Percentiles rank a stretch among this genome's conserved stretches.
Conservation (phyloP, 1,139 yeast genomes). For the Kodamaea derodonti region DNA sequence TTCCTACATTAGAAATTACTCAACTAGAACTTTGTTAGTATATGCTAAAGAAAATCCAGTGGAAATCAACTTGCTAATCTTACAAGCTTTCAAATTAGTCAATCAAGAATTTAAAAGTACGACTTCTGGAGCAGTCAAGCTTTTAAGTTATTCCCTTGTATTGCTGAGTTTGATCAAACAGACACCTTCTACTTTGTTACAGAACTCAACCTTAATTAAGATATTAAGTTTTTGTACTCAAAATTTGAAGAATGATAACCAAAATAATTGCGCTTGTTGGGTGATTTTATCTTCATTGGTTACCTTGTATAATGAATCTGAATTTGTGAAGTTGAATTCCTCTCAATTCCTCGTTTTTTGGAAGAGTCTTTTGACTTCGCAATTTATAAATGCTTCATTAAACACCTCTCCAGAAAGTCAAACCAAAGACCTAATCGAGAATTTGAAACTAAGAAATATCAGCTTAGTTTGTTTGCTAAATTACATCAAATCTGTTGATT, state of each 20-base stretch:
- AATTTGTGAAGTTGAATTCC: constrained; percentile 64
- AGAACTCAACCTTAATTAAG: constrained; percentile 40
- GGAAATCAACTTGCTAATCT: constrained; percentile 36
- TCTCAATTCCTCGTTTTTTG: constrained; percentile 75
- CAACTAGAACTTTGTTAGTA: constrained; percentile 29
- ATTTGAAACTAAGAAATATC: constrained; percentile 37
- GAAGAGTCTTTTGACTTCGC: constrained; percentile 72
- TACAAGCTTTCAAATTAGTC: constrained; percentile 30
- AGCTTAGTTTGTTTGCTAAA: constrained; percentile 42
- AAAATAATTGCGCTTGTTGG: constrained; percentile 50
- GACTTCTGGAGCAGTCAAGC: constrained; percentile 20
- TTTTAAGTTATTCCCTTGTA: constrained; percentile 34
- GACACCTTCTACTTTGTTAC: constrained; percentile 35
- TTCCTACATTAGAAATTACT: constrained; percentile 34
- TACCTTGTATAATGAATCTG: constrained; percentile 38
- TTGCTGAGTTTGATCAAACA: constrained; percentile 38
- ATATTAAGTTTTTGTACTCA: constrained; percentile 48
- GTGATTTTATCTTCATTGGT: constrained; percentile 71
- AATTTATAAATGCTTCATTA: constrained; percentile 32
- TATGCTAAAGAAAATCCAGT: constrained; percentile 32
- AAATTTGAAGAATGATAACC: constrained; percentile 36
- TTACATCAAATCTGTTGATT: constrained; percentile 35
- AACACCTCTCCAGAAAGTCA: constrained; percentile 20
- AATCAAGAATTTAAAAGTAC: constrained; percentile 28
- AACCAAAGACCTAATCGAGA: constrained; percentile 31